Conservation (phyloP, 1,284 basidiomycete genomes). For the Cryptococcus amylolentus region DNA sequence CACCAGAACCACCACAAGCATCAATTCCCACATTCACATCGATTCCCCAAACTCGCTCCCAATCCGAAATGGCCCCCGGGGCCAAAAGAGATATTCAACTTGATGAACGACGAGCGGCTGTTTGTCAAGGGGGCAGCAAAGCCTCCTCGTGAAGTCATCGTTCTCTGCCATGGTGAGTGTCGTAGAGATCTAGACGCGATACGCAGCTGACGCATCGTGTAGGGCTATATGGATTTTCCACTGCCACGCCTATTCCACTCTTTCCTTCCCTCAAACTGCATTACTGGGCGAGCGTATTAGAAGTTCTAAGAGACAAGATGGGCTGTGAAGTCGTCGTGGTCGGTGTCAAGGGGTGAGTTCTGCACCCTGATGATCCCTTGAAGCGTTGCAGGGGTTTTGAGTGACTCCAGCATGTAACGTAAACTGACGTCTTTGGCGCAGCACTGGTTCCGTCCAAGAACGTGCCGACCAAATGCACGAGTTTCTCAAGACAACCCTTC, state of each 20-base stretch:
- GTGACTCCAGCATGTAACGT: not conserved
- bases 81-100: constrained; percentile 59
- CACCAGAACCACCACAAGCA: not conserved
- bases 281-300: constrained; percentile 90
- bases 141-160: constrained; percentile 81
- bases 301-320: constrained; percentile 73
- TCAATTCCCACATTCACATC: constrained; percentile 1
- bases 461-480: constrained; percentile 75
- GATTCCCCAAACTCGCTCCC: constrained; percentile 19
- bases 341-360: constrained; percentile 78
- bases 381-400: too few species aligned
- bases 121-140: constrained; percentile 63
- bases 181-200: not conserved
- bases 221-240: constrained; percentile 93
- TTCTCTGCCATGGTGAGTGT: constrained; percentile 83
- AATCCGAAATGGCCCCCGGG: constrained; percentile 32
- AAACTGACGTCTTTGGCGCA: constrained; percentile 39
- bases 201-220: constrained; percentile 1
- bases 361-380: not conserved
- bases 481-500: constrained; percentile 65
- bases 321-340: constrained; percentile 95
- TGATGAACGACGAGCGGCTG: constrained; percentile 68
- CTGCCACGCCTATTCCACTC: constrained; percentile 68
- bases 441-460: constrained; percentile 85
- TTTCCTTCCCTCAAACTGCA: constrained; percentile 67